Base-by-base conservation (phyloP, 2,329 filamentous ascomycete genomes). In the Pyricularia grisea region DNA sequence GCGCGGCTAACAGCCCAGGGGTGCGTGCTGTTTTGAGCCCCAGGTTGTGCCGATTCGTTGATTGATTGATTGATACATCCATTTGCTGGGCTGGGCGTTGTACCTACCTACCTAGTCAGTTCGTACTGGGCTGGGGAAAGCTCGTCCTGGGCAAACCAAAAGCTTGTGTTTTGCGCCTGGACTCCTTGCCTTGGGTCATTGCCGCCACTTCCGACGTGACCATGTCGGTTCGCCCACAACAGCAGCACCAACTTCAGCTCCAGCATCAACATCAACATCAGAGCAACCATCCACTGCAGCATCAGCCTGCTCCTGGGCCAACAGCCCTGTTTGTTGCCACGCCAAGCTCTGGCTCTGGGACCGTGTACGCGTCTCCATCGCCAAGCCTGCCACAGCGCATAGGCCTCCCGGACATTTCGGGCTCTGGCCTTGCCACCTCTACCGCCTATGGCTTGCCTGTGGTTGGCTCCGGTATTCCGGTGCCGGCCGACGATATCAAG, bases 341-440 rank as follows among this genome's bases (percentile, higher is more conserved):
- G 67, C 61, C 67, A 60, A 68, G 67, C 67, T 68, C 67, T 17
- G 30, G 14, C 64, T 20, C 64, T 20, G 67, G 30, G 14, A 64
- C 42, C 68, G 66, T 67, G 42, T 66, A 69, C 31, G 67, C 70
- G 6, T 65, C 69, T 11, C 63, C 33, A 58, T 55, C 67, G 31
- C 68, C 68, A 60, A 67, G 65, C 61, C 64, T 33, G 10, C 64
- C 27, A 0, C 64, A 65, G 20, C 64, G 33, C 64, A 28, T 28
- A 1, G 64, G 30, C 64, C 30, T 23, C 64, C 12, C 30, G 11
- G 30, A 33, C 4, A 30, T 65, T 12, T 65, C 64, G 64, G 64
- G 28, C 20, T 33, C 30, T 25, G 25, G 30, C 28, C n/a, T 36
- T 64, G 12, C 60, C 20, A 23, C 14, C 9, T 23, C 27, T 23